Conservation (phyloP, 441 rosid genomes). For the Corymbia calophylla region DNA sequence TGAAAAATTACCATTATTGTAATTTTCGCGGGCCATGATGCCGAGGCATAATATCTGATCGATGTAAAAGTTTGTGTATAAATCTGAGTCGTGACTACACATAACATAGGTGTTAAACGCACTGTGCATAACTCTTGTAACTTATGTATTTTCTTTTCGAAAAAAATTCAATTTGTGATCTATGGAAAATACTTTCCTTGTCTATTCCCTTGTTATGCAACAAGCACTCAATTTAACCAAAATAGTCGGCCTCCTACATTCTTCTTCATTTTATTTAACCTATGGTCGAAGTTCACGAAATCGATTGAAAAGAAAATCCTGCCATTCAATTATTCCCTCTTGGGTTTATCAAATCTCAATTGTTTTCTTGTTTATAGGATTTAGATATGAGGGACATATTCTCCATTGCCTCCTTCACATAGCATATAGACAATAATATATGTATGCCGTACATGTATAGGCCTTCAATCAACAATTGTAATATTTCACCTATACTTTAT, state of each 20-base stretch:
- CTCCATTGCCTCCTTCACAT: not conserved
- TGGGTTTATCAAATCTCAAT: not conserved
- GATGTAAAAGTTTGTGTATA: not conserved
- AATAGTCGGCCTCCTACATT: not conserved
- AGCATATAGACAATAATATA: not conserved
- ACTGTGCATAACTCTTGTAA: not conserved
- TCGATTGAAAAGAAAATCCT: not conserved
- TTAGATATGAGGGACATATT: not conserved
- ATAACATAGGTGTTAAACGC: not conserved
- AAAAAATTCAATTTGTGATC: not conserved
- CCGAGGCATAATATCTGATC: not conserved
- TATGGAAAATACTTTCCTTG: not conserved
- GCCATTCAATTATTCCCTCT: not conserved
- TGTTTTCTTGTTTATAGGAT: not conserved
- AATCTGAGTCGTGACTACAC: not conserved
- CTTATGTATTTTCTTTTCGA: not conserved
- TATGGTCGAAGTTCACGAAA: not conserved
- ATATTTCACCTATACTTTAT: not conserved
- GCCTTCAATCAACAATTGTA: not conserved
- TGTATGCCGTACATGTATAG: not conserved
- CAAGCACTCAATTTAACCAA: not conserved
- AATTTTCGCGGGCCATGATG: not conserved
- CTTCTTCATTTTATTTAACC: not conserved
- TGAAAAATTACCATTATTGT: rapidly evolving
- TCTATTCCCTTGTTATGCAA: not conserved